Conservation (phyloP, 495 filamentous ascomycete genomes). For the Aspergillus heteromorphus region DNA sequence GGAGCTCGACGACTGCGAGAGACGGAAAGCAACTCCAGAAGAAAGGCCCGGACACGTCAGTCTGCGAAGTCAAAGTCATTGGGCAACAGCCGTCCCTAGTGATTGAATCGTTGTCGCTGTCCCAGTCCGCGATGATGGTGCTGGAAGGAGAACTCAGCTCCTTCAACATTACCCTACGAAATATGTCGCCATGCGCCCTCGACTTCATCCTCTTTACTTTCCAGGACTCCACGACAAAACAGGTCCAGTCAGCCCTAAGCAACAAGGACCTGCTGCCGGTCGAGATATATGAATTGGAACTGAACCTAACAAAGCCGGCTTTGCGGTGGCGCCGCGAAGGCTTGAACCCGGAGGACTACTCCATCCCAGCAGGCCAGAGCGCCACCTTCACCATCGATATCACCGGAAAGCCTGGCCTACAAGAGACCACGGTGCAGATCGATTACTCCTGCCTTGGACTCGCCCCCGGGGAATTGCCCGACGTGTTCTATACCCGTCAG, state of each 20-base stretch:
- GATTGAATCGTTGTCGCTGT: constrained; percentile 69
- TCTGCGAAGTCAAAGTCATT: constrained; percentile 62
- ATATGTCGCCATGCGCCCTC: constrained; percentile 69
- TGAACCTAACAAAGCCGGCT: constrained; percentile 71
- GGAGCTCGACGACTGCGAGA: constrained; percentile 45
- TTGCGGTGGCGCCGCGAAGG: constrained; percentile 57
- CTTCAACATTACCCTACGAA: constrained; percentile 77
- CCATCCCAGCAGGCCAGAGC: constrained; percentile 63
- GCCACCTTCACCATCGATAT: constrained; percentile 78
- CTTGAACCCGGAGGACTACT: constrained; percentile 38
- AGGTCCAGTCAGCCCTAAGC: constrained; percentile 65
- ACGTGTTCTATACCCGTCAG: constrained; percentile 78
- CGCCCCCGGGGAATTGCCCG: constrained; percentile 55
- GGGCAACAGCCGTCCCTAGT: constrained; percentile 68
- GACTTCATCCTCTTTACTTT: constrained; percentile 84
- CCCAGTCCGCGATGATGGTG: constrained; percentile 85
- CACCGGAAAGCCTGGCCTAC: constrained; percentile 76
- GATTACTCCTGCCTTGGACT: constrained; percentile 72
- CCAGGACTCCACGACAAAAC: constrained; percentile 76
- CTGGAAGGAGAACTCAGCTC: constrained; percentile 76
- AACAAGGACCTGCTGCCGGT: constrained; percentile 70
- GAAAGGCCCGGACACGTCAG: constrained; percentile 30
- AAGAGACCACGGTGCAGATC: constrained; percentile 74
- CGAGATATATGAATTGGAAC: constrained; percentile 79
- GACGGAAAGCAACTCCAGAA: constrained; percentile 35